These are phyloP conservation scores for Cryptococcus jaspeensis DNA, from an alignment of 1,284 basidiomycete species.

Conservation along the genomic window DNA sequence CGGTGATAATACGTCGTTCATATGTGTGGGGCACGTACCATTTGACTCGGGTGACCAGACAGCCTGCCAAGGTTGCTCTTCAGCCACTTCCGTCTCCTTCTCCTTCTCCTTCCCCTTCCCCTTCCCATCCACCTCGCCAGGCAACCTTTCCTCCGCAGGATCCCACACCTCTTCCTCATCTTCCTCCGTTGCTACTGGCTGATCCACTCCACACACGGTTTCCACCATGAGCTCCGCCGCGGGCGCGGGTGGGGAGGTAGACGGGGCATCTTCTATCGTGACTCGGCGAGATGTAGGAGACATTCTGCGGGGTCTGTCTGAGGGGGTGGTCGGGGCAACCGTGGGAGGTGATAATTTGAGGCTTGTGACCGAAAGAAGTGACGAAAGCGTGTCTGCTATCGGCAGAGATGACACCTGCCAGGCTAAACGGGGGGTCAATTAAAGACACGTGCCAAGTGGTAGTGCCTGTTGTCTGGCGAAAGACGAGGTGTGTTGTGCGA, in stretches of 20 bases:
- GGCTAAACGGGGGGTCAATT: no score
- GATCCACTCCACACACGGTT: no score
- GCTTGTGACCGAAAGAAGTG: no score
- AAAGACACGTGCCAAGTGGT: no score
- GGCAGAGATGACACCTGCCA: no score
- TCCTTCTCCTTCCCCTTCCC: constrained; percentile 19
- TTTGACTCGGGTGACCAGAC: constrained; percentile 60
- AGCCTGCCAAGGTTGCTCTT: constrained; percentile 66
- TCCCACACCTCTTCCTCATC: constrained; percentile 14
- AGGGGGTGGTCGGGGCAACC: no score
- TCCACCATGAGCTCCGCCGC: constrained; percentile 13
- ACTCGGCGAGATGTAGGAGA: neutral
- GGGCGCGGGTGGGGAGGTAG: constrained; percentile 18
- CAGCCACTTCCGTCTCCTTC: constrained; percentile 26
- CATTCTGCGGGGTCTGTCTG: neutral
- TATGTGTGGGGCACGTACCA: no score
- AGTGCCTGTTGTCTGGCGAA: no score
- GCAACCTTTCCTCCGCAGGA: constrained; percentile 28
- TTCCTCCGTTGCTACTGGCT: neutral
- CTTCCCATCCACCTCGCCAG: constrained; percentile 9
- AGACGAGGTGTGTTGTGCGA: no score
- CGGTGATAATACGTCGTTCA: no score
- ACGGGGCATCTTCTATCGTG: constrained; percentile 23
- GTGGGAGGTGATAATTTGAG: no score
- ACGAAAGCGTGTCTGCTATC: no score